A percentile compares a stretch with the other conserved stretches of the same genome.
These are phyloP conservation scores for Daedaleopsis sinensis DNA, from an alignment of 768 basidiomycete species.

Conservation along the genomic window DNA sequence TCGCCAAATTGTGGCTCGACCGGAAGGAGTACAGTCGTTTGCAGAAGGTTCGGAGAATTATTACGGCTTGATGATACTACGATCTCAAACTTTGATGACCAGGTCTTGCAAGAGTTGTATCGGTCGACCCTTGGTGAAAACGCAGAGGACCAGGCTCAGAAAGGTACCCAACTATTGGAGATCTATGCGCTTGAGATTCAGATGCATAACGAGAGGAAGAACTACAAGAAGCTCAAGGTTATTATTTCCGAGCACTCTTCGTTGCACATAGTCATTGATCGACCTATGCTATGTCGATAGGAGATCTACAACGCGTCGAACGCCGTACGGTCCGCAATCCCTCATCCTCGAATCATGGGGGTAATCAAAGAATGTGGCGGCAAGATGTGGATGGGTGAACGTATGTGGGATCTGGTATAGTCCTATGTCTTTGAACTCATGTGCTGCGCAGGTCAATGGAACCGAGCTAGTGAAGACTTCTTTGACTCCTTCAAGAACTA, in stretches of 20 bases:
- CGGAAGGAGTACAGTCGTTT: conserved; percentile 87
- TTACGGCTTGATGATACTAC: background rate
- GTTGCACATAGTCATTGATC: no score
- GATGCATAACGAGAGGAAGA: conserved; percentile 97
- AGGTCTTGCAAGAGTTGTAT: conserved; percentile 83
- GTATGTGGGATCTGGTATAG: conserved; percentile 44
- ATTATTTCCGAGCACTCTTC: no score
- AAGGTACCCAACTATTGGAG: conserved; percentile 92
- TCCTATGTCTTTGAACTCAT: background rate
- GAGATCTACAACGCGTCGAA: conserved; percentile 98
- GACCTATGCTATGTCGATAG: conserved; percentile 41
- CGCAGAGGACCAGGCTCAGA: conserved; percentile 85
- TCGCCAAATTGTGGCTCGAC: conserved; percentile 97
- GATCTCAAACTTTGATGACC: background rate
- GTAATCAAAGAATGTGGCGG: conserved; percentile 99
- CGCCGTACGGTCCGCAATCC: conserved; percentile 92
- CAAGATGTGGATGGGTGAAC: conserved; percentile 99
- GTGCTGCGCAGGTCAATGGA: conserved; percentile 76
- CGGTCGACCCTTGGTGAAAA: conserved; percentile 64
- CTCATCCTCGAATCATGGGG: conserved; percentile 98
- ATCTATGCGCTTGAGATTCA: conserved; percentile 99
- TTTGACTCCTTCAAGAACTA: conserved; percentile 99
- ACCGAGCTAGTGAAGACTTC: conserved; percentile 95
- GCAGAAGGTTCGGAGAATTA: conserved; percentile 57
- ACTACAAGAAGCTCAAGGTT: conserved; percentile 95